Evolutionary conservation across 352 stramenopile genomes (phyloP), one percentile per base, ranked within the genome.

Genomic region (Globisporangium paroecandrum): DNA sequence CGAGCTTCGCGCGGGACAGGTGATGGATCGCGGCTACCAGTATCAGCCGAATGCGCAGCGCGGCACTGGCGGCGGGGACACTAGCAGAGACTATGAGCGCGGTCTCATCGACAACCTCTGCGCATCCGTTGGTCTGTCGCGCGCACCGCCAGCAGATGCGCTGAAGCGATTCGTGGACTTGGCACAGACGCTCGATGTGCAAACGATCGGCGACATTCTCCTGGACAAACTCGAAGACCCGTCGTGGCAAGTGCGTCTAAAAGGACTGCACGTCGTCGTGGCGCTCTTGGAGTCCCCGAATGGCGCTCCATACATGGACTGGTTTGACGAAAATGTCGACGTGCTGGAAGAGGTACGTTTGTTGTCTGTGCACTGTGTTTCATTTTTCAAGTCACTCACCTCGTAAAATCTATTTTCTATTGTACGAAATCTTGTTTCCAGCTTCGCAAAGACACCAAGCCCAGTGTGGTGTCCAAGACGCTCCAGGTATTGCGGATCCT

Each of bases 81-180:
- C 85, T 8, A 93, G 81, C 75, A 82, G 85, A 49, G 85, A 95
- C 27, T 96, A 96, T 65, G 89, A 95, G 66, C 87, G 87, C 22
- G 87, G 83, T 15, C 77, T 96, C 68, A 95, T 96, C 63, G 89
- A 96, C 61, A 89, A 82, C 34, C 74, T 96, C 18, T 95, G 87
- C 38, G 84, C 86, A 8, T 85, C 89, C 1, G 87, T 81, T 34
- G 89, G 89, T 4, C 75, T 96, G 2, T 83, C 87, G 0, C 85
- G 87, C 13, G 89, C 87, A 12, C 87, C 89, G 10, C 86, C 89
- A 20, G 71, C 85, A 6, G 89, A 96, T 66, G 85, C 77, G 13
- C 69, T 96, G 9, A 90, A 91, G 70, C 81, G 89, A 1, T 96
- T 96, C 66, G 78, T 96, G 20, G 87, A 96, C 43, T 76, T 96